Evolutionary conservation across 148 eudicot genomes (phyloP).

Genomic region (Rhododendron williamsianum): DNA sequence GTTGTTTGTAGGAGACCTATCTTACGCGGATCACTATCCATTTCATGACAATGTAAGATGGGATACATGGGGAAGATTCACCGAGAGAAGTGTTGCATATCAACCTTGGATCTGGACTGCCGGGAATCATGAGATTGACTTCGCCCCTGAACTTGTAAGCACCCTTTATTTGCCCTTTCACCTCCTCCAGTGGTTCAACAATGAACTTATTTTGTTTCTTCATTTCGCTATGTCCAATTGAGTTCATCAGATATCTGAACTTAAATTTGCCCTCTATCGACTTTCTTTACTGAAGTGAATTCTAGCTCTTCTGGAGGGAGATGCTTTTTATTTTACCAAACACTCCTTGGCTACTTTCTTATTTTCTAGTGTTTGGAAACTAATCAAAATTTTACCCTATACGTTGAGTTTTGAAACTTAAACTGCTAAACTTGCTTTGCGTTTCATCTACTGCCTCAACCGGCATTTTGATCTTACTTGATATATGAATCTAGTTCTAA

Average conservation of each 20-base stretch:
- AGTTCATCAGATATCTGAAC: background rate
- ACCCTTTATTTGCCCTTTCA: background rate
- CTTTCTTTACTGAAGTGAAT: background rate
- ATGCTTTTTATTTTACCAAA: background rate
- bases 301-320: background rate
- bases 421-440: background rate
- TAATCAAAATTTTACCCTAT: background rate
- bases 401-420: background rate
- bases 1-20: conserved; percentile 41
- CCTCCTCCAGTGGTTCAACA: background rate
- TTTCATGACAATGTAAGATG: conserved; percentile 47
- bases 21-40: conserved; percentile 37
- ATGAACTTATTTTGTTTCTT: background rate
- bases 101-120: conserved; percentile 78
- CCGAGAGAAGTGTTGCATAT: conserved; percentile 50
- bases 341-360: background rate
- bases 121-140: conserved; percentile 61
- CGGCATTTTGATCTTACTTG: background rate
- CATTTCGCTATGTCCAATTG: background rate
- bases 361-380: background rate
- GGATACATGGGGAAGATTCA: conserved; percentile 62
- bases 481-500: background rate
- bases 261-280: background rate
- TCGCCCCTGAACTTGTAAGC: conserved; percentile 53
- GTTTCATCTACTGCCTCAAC: background rate